Base-by-base conservation (phyloP, 1,284 basidiomycete genomes). In the Marasmius tenuissimus region DNA sequence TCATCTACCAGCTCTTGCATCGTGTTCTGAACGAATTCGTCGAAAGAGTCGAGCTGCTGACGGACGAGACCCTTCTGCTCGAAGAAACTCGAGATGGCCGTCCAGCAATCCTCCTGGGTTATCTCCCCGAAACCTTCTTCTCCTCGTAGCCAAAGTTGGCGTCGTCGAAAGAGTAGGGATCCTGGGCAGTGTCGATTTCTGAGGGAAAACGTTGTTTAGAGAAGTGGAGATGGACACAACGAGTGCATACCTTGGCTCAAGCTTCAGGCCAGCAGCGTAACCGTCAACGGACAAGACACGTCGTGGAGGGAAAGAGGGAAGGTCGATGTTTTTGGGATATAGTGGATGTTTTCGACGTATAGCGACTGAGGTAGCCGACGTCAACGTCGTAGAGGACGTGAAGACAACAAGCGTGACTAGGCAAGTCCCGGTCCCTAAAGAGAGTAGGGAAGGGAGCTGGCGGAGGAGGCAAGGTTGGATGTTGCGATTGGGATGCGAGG, bases 61-160 rank as follows among this genome's bases (percentile, higher is more conserved):
- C n/a, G n/a, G n/a, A n/a, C n/a, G n/a, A n/a, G n/a, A n/a, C n/a
- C n/a, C n/a, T n/a, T n/a, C n/a, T n/a, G n/a, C n/a, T n/a, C n/a
- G n/a, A n/a, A n/a, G n/a, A n/a, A n/a, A n/a, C n/a, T n/a, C n/a
- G n/a, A n/a, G n/a, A n/a, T n/a, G n/a, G n/a, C n/a, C 50, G 91
- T 91, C 96, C 96, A 98, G 73, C 94, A 95, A 72, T 96, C 94
- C 74, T 97, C 95, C 72, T 95, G 93, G 1, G 91, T 93, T 76
- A 96, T 90, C 71, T 91, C 90, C 69, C 91, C 88, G 62, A 84
- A 84, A 22, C 82, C 82, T 14, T 86, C 84, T 57, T 88, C 89
- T 87, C 85, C n/a, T 83, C 83, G 72, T 82, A 74, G 20, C 73
- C 85, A 69, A 82, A 85, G 58, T 76, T 81, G 14, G 81, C 75